Base-by-base conservation (phyloP, 73 alveolate species). In the Blepharisma japonicum region DNA sequence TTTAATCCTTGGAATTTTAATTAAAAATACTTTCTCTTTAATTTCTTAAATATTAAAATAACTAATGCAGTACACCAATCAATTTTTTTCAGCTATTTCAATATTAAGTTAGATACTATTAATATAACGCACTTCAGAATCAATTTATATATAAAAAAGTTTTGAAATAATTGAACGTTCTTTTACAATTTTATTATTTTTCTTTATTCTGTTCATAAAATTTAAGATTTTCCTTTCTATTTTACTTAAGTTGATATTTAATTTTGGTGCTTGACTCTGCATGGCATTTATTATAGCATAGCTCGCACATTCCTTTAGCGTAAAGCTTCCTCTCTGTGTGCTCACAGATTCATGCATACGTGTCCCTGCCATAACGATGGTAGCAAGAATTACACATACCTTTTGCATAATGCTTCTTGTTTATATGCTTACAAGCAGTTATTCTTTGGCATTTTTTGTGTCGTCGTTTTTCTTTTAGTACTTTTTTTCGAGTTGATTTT, bases 321-420 rank as follows among this genome's bases (percentile, higher is more conserved):
- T 87, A 87, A 71, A 71, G 85, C 25, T 80, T 71, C 25, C 74
- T 68, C 56, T 92, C 92, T 25, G 74, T 68, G 78, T 92, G 98
- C 54, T 80, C 86, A 72, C 98, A 92, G 6, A 71, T 67, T 71
- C 92, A 86, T 7, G 98, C 93, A 76, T 85, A 82, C 89, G 89
- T 92, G 21, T 86, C 85, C 81, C 96, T 92, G 9, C 98, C 98
- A 55, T 78, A 71, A 55, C 78, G 83, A 71, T 92, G 98, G 78
- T 92, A 92, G 82, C 98, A 92, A 80, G 86, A 89, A 11, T 87
- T 72, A 68, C 98, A 92, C 98, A 92, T 92, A 11, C 98, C 98
- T 49, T 93, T 93, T 21, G 99, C 99, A 81, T 95, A 95, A 72
- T 95, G 97, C 21, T 87, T 90, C 46, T 89, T 88, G 56, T 94